phyloP scores from a whole-genome alignment of 306 rosid species.

The Herpetospermum pedunculosum region DNA sequence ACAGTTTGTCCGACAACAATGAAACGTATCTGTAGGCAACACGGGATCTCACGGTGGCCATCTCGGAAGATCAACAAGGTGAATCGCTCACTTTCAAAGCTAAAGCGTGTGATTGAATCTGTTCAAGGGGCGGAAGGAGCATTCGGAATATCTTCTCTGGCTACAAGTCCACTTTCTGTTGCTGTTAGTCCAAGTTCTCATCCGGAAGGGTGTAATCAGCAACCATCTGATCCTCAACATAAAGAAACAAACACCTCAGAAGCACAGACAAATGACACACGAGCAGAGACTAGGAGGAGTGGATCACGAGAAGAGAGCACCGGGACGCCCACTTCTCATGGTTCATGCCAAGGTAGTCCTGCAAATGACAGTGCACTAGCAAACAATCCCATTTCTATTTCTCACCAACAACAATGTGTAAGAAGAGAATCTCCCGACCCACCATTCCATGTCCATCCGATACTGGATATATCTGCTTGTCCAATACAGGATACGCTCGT shows the following conservation, averaged over 20 bases:
- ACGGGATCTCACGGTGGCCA: constrained; percentile 92
- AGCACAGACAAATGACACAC: constrained; percentile 26
- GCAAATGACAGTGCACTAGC: constrained; percentile 27
- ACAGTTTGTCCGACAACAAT: constrained; percentile 94
- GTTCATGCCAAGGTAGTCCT: constrained; percentile 72
- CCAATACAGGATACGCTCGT: constrained; percentile 19
- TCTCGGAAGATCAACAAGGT: constrained; percentile 90
- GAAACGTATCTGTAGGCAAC: constrained; percentile 91
- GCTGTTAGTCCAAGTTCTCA: constrained; percentile 33
- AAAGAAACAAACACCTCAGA: constrained; percentile 28
- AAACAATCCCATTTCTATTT: constrained; percentile 28
- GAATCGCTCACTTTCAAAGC: constrained; percentile 66
- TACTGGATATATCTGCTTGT: constrained; percentile 11
- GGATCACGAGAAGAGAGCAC: constrained; percentile 60
- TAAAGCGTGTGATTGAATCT: constrained; percentile 67
- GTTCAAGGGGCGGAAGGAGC: constrained; percentile 81
- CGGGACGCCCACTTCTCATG: constrained; percentile 58
- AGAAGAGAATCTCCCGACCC: constrained; percentile 38
- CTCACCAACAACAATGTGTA: constrained; percentile 27
- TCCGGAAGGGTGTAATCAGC: constrained; percentile 33
- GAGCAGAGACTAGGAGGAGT: no score
- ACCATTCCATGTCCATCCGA: constrained; percentile 24
- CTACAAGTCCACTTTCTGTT: constrained; percentile 35
- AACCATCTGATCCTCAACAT: constrained; percentile 31
- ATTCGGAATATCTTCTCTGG: constrained; percentile 43